Evolutionary conservation across 2,329 filamentous ascomycete genomes (phyloP), one percentile per base, ranked within the genome.

Genomic region (Penicillium sp.): DNA sequence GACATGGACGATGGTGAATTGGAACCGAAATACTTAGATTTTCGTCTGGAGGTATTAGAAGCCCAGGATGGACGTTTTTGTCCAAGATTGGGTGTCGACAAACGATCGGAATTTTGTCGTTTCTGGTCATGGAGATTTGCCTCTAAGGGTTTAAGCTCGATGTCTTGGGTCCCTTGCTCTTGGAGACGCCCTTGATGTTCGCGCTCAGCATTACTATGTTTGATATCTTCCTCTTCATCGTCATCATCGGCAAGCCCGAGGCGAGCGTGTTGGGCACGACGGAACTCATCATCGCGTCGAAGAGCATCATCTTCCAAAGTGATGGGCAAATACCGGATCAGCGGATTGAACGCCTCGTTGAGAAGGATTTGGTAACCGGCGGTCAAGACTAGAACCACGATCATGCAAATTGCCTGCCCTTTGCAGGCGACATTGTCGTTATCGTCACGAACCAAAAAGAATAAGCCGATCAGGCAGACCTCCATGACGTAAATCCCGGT

Each of bases 401-500:
- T 85, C 91, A 97, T 99, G 64, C 85, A 80, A 51, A 92, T 86
- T 10, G 85, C 94, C 62, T 97, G 93, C 0, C 88, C 80, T 19
- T 87, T 79, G 68, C 90, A 94, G 0, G 81, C 76, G 7, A 79
- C 76, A 0, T 78, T 67, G 0, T 77, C 77, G 0, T 82, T 42
- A 1, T 81, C 77, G 56, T 91, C 81, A 35, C 78, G 69, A 2
- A 88, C 84, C 19, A 96, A 79, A 74, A 97, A 91, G 75, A 97
- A 97, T 19, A 97, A 79, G 34, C 92, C 94, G 41, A 96, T 87
- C 52, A 97, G 80, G 63, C 88, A 92, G 2, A 97, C 78, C 67
- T 97, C 91, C 87, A 99, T 94, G 57, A 97, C 85, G 66, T 99
- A 99, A 0, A 99, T 77, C 0, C 94, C 94, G 0, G 91, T 94